Evolutionary conservation across 345 rosid genomes (phyloP).

Genomic region (Sonneratia caseolaris): DNA sequence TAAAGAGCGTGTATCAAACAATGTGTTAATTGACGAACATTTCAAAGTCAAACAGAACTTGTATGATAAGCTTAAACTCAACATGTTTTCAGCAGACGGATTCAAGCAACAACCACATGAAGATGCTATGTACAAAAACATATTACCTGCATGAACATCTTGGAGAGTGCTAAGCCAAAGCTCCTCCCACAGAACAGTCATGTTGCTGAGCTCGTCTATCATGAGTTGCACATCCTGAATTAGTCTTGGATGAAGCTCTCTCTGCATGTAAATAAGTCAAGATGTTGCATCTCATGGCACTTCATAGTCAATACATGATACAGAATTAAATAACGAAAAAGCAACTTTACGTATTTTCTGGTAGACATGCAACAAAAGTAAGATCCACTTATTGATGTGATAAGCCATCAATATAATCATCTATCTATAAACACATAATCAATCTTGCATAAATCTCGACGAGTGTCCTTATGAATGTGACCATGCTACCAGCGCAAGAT

Average conservation of each 20-base stretch:
- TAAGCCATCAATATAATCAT: neutral
- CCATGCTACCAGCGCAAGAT: neutral
- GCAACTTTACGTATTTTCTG: neutral
- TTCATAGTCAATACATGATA: neutral
- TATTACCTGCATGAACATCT: conserved; percentile 83
- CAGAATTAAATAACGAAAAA: neutral
- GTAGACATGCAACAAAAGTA: neutral
- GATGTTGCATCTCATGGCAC: conserved; percentile 6
- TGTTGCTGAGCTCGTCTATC: conserved; percentile 81
- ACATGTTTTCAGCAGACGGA: neutral
- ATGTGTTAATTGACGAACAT: neutral
- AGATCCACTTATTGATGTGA: neutral
- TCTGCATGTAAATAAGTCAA: conserved; percentile 40
- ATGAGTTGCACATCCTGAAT: conserved; percentile 89
- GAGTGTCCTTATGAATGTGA: neutral
- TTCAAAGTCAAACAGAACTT: neutral
- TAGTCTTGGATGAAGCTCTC: conserved; percentile 68
- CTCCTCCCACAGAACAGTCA: conserved; percentile 97
- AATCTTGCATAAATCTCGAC: neutral
- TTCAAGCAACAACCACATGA: conserved; percentile 11
- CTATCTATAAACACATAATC: neutral
- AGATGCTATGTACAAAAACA: conserved; percentile 7
- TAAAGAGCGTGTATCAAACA: neutral
- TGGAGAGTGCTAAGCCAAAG: conserved; percentile 95
- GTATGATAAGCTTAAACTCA: neutral